Evolutionary conservation across 2,329 filamentous ascomycete genomes (phyloP).

Genomic region (Nigrospora sphaerica): DNA sequence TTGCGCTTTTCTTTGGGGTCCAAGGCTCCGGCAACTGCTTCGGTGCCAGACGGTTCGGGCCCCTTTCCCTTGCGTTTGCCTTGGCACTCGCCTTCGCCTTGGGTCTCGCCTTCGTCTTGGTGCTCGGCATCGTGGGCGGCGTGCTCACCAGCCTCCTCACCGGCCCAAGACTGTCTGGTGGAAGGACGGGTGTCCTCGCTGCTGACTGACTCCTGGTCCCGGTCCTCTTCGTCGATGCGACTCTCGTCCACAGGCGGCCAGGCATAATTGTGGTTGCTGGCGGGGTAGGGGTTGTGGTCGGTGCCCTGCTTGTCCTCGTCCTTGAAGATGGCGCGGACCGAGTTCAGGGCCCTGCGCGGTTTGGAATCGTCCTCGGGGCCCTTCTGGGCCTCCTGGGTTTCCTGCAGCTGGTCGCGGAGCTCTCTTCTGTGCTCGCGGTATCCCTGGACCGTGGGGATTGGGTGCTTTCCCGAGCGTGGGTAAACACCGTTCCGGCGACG

Average conservation of each 20-base stretch:
- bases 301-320: constrained; percentile 20
- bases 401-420: constrained; percentile 30
- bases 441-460: constrained; percentile 37
- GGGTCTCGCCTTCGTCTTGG: constrained; percentile 5
- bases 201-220: no score
- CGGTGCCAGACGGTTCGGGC: constrained; percentile 16
- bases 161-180: not conserved
- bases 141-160: not conserved
- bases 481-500: not conserved
- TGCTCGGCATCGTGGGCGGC: not conserved
- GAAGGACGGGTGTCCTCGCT: not conserved
- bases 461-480: not conserved
- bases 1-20: constrained; percentile 41
- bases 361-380: constrained; percentile 27
- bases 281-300: constrained; percentile 27
- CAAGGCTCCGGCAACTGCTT: constrained; percentile 26
- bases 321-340: constrained; percentile 27
- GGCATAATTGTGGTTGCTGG: constrained; percentile 24
- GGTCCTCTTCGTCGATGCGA: constrained; percentile 7
- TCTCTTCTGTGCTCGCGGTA: constrained; percentile 39
- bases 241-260: constrained; percentile 2
- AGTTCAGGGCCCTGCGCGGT: constrained; percentile 24
- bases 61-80: constrained; percentile 10
- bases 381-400: constrained; percentile 22
- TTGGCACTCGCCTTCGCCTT: constrained; percentile 4